Evolutionary conservation across 331 rosid species (phyloP).

Genomic region (Pyracantha coccinea): DNA sequence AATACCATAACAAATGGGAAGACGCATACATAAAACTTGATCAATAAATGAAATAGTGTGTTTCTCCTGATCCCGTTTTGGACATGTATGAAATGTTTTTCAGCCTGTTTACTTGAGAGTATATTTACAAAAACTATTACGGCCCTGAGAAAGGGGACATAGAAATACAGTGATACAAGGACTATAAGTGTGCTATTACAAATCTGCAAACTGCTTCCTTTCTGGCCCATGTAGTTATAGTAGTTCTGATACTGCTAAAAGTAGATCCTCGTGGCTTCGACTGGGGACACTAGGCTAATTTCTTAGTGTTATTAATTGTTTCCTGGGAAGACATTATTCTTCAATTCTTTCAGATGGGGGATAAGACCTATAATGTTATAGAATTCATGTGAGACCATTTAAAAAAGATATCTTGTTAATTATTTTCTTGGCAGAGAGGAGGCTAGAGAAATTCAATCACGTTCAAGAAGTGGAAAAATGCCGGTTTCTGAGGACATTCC

Average conservation of each 20-base stretch:
- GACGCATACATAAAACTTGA: background rate
- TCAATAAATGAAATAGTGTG: background rate
- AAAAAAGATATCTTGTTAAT: background rate
- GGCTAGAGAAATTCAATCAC: slow-evolving; percentile 51
- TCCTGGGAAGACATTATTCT: background rate
- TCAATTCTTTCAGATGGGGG: background rate
- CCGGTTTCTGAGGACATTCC: slow-evolving; percentile 34
- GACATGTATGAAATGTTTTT: background rate
- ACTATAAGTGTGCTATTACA: background rate
- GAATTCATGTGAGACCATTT: background rate
- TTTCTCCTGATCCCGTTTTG: background rate
- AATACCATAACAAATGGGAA: background rate
- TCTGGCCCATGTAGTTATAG: background rate
- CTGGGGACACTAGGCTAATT: background rate
- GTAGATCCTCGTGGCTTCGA: background rate
- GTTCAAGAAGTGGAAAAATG: slow-evolving; percentile 14
- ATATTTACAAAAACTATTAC: background rate
- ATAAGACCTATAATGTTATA: background rate
- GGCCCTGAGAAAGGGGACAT: background rate
- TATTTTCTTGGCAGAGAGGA: slow-evolving; percentile 40
- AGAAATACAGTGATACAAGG: background rate
- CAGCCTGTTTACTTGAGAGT: background rate
- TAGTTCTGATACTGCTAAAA: background rate
- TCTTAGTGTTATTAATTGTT: background rate
- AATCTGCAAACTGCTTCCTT: background rate